Percentiles rank a stretch among this genome's conserved stretches.
phyloP scores from a whole-genome alignment of 495 filamentous ascomycete species.

The Penicillium longicatenatum region DNA sequence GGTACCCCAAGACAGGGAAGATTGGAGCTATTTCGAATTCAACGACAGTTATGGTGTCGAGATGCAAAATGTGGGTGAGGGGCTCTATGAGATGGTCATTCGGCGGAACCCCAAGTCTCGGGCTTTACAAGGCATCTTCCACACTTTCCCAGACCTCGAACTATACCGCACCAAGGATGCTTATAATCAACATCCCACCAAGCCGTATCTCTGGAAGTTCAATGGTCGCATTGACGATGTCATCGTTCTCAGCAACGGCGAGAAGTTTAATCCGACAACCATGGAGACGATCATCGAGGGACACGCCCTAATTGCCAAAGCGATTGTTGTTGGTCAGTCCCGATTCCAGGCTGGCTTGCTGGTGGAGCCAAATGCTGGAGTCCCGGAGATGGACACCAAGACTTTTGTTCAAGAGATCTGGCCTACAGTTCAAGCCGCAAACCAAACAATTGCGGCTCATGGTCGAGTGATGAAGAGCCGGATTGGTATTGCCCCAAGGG shows the following conservation, averaged over 20 bases:
- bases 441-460: conserved; percentile 38
- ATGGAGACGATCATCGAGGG: conserved; percentile 35
- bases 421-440: conserved; percentile 51
- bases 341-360: conserved; percentile 39
- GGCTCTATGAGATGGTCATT: conserved; percentile 46
- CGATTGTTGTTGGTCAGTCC: conserved; percentile 38
- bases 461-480: conserved; percentile 28
- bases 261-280: conserved; percentile 45
- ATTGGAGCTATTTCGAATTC: conserved; percentile 57
- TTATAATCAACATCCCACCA: conserved; percentile 44
- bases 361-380: conserved; percentile 29
- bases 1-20: conserved; percentile 33
- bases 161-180: conserved; percentile 61
- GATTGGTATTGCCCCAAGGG: conserved; percentile 38
- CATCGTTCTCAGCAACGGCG: conserved; percentile 44
- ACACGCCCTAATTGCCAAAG: conserved; percentile 29
- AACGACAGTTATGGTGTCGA: conserved; percentile 48
- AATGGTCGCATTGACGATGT: conserved; percentile 42
- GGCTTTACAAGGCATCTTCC: conserved; percentile 52
- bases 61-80: conserved; percentile 41
- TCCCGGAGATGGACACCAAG: conserved; percentile 21
- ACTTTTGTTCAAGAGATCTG: conserved; percentile 41
- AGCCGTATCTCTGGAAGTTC: conserved; percentile 34
- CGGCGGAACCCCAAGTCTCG: conserved; percentile 9
- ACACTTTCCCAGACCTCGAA: conserved; percentile 53